Percentiles rank a stretch among this genome's conserved stretches.
Conservation (phyloP, 441 rosid species). For the Dalechampia spathulata region DNA sequence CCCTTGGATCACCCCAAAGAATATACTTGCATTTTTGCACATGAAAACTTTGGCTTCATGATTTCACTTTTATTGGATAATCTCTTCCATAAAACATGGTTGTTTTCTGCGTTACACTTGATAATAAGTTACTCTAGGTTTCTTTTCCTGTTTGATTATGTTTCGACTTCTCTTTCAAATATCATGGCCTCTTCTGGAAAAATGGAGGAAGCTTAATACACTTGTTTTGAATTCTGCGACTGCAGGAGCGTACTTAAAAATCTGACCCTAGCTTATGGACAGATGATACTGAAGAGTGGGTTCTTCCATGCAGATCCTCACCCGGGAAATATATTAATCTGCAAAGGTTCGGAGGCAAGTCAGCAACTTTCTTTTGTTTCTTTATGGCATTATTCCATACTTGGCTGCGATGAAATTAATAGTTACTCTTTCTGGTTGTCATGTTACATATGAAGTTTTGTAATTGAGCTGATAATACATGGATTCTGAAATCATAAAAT, state of each 20-base stretch:
- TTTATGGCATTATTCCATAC: neutral
- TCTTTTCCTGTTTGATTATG: neutral
- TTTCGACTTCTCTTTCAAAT: neutral
- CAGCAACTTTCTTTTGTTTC: constrained; percentile 13
- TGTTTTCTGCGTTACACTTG: neutral
- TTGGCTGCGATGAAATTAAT: neutral
- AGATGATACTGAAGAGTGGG: constrained; percentile 95
- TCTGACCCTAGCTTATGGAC: constrained; percentile 82
- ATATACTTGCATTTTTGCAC: constrained; percentile 17
- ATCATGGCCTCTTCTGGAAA: neutral
- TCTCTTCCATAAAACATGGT: no score
- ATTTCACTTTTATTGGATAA: neutral
- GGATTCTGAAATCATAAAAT: no score
- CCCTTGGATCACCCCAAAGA: constrained; percentile 34
- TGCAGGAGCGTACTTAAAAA: constrained; percentile 78
- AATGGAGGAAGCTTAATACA: constrained; percentile 8
- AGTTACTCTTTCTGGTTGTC: constrained; percentile 5
- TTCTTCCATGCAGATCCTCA: constrained; percentile 99
- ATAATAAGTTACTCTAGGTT: neutral
- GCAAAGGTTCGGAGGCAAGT: constrained; percentile 90
- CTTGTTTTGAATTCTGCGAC: constrained; percentile 12
- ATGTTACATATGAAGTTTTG: constrained; percentile 1
- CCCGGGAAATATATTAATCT: constrained; percentile 91
- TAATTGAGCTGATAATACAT: no score
- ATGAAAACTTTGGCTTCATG: neutral